Conservation (phyloP, 495 filamentous ascomycete species). For the Lepraria neglecta region DNA sequence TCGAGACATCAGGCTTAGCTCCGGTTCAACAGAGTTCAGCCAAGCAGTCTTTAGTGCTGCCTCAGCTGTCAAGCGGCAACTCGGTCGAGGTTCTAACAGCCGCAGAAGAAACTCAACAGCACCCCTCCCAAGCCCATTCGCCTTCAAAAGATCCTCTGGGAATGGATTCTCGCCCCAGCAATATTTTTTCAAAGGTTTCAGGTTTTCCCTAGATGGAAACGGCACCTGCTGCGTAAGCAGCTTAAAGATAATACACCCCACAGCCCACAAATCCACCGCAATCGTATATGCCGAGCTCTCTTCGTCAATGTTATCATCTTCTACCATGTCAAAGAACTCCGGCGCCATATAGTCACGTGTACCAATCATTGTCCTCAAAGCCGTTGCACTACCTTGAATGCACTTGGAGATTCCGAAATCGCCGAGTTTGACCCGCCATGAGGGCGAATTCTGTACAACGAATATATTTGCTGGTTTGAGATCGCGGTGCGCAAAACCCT, state of each 20-base stretch:
- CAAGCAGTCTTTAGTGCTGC: neutral
- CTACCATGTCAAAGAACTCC: constrained; percentile 25
- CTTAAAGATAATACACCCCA: neutral
- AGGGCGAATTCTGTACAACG: constrained; percentile 14
- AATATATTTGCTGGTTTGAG: constrained; percentile 41
- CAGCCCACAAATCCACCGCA: constrained; percentile 13
- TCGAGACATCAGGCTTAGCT: no score
- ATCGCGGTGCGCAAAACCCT: constrained; percentile 43
- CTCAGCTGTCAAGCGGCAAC: constrained; percentile 4
- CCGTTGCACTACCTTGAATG: neutral
- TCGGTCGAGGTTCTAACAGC: neutral
- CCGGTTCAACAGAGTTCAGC: constrained; percentile 8
- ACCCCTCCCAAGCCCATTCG: neutral
- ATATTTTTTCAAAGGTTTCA: neutral
- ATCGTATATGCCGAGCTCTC: constrained; percentile 10
- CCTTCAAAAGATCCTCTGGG: neutral
- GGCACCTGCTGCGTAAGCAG: neutral
- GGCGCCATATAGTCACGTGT: constrained; percentile 18
- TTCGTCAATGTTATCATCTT: neutral
- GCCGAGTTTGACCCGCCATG: constrained; percentile 35
- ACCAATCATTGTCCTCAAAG: neutral
- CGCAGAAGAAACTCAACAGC: neutral
- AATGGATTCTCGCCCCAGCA: neutral
- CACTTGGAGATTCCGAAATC: neutral
- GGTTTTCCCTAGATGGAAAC: neutral